Evolutionary conservation across 306 rosid genomes (phyloP), one percentile per base, ranked within the genome.

Genomic region (Hippophae gyantsensis): DNA sequence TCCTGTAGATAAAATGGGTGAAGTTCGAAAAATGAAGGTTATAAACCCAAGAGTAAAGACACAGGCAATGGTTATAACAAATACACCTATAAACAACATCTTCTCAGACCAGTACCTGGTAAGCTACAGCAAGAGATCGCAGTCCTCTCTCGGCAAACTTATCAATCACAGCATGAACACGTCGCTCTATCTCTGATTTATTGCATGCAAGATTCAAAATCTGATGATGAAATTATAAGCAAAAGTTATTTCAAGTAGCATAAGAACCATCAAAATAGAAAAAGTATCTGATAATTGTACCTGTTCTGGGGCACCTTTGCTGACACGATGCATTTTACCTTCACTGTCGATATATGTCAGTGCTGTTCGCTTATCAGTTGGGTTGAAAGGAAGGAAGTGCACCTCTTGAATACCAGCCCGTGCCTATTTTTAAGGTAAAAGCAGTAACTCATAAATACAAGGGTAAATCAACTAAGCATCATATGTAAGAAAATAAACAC

Each of bases 241-340:
- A 50, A 6, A 63, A 63, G 64, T 77, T 52, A 66, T 27, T 25
- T 57, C 25, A 32, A 41, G 43, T 59, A 46, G 65, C 52, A 61
- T 18, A 9, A 57, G 64, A 60, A 72, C 61, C 53, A 63, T 27
- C 7, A 67, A 60, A 68, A 51, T 60, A 1, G 45, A 54, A 5
- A 10, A 25, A 25, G 48, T 9, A 23, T 63, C 68, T 49, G 27
- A 18, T 70, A 13, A 53, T 42, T 51, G 13, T 64, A 89, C 96
- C 94, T 89, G 96, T 70, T 89, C 96, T 2, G 94, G 96, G 9
- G 96, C 96, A 48, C 96, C 96, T 69, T 89, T 89, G 83, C 94
- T 83, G 60, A 81, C 94, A 7, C 96, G 81, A 52, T 85, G 90
- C 96, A 89, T 85, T 81, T 77, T 82, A 52, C 80, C 80, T 13